Percentiles rank a stretch among this genome's conserved stretches.
These are phyloP conservation scores for Chamaecyparis obtusa DNA, from an alignment of 75 land plant genomes.

Conservation along the genomic window DNA sequence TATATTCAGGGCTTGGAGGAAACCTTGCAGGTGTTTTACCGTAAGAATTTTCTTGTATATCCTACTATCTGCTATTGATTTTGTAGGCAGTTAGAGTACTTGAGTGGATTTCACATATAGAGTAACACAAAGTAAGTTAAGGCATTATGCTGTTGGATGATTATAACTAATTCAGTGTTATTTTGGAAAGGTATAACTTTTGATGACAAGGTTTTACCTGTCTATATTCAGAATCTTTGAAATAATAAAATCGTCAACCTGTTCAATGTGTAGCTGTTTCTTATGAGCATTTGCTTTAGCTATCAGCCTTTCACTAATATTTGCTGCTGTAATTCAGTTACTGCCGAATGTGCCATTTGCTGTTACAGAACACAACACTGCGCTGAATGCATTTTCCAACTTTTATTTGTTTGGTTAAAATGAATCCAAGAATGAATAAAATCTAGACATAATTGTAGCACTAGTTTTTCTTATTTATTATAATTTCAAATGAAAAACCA, in stretches of 20 bases:
- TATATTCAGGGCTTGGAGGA: slow-evolving; percentile 87
- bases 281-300: background rate
- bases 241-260: background rate
- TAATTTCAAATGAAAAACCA: background rate
- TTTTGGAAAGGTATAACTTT: background rate
- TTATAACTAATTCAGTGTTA: background rate
- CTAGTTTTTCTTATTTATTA: background rate
- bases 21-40: slow-evolving; percentile 93
- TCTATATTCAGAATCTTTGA: background rate
- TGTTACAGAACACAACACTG: background rate
- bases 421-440: background rate
- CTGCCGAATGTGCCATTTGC: background rate
- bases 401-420: background rate
- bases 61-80: background rate
- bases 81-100: background rate
- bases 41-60: slow-evolving; percentile 44
- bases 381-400: background rate
- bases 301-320: background rate
- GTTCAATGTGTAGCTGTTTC: background rate
- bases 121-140: background rate
- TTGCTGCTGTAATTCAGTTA: background rate
- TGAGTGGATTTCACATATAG: background rate
- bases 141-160: background rate
- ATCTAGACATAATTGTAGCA: background rate
- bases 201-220: background rate